Conservation (phyloP, 768 basidiomycete species). For the Cubamyces lactineus region DNA sequence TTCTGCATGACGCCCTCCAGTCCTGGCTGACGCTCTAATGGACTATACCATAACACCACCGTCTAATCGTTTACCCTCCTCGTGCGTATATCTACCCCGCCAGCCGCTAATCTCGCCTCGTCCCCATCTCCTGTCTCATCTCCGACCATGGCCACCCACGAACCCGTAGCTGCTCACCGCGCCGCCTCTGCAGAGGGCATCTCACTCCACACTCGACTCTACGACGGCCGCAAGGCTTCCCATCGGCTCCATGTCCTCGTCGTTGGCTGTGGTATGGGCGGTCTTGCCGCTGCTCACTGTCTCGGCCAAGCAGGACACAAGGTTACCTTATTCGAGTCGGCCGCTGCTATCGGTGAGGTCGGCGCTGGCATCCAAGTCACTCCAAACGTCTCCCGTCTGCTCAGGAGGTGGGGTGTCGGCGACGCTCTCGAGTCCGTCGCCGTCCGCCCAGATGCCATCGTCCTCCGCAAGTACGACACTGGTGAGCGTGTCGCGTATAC, state of each 20-base stretch:
- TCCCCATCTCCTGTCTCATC: neutral
- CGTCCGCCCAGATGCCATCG: constrained; percentile 43
- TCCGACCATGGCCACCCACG: constrained; percentile 11
- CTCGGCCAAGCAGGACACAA: constrained; percentile 45
- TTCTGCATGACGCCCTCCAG: constrained; percentile 12
- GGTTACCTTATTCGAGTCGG: constrained; percentile 44
- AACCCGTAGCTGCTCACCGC: constrained; percentile 8
- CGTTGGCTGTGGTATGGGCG: constrained; percentile 47
- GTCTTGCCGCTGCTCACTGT: constrained; percentile 43
- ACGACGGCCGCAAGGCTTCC: constrained; percentile 37
- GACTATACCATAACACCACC: constrained; percentile 15
- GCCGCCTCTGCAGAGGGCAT: constrained; percentile 27
- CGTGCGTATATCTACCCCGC: constrained; percentile 17
- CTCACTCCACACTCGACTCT: constrained; percentile 28
- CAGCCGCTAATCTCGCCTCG: neutral
- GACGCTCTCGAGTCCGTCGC: constrained; percentile 35
- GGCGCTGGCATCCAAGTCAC: constrained; percentile 48
- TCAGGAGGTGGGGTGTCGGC: constrained; percentile 44
- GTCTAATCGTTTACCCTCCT: constrained; percentile 20
- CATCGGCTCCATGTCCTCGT: constrained; percentile 42
- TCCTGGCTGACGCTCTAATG: constrained; percentile 10
- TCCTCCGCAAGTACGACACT: constrained; percentile 41
- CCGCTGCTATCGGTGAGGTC: constrained; percentile 43
- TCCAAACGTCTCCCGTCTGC: constrained; percentile 43
- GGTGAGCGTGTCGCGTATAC: constrained; percentile 45